A percentile compares a stretch with the other conserved stretches of the same genome.
Evolutionary conservation across 129 eudicot genomes (phyloP).

Genomic region (Logfia minima): DNA sequence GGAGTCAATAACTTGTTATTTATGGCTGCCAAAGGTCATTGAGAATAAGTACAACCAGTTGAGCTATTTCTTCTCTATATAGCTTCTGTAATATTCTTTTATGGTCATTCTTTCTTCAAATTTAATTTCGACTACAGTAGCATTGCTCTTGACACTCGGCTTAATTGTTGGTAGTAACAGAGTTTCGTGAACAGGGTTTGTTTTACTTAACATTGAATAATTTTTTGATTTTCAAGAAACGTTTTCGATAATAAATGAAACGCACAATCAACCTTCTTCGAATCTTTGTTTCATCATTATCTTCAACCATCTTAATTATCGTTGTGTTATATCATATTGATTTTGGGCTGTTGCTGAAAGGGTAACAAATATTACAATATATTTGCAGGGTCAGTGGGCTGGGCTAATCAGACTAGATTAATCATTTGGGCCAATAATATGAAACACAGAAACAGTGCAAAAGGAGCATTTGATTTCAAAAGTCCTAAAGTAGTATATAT

Average conservation of each 20-base stretch:
- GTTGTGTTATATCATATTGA: too few relatives aligned
- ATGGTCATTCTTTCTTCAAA: not conserved
- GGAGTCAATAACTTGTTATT: constrained; percentile 1
- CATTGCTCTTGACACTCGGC: not conserved
- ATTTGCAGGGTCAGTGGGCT: too few relatives aligned
- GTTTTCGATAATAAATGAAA: too few relatives aligned
- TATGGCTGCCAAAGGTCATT: constrained; percentile 10
- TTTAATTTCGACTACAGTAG: not conserved
- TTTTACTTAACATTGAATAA: too few relatives aligned
- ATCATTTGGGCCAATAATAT: too few relatives aligned
- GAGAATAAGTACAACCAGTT: constrained; percentile 18
- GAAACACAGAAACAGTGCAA: not conserved
- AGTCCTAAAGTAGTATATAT: not conserved
- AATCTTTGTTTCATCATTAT: too few relatives aligned
- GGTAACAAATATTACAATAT: too few relatives aligned
- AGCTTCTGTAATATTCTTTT: not conserved
- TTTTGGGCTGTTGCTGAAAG: too few relatives aligned
- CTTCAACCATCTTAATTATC: too few relatives aligned
- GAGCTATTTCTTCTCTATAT: not conserved
- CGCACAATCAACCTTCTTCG: not conserved
- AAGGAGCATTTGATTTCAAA: not conserved
- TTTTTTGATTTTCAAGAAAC: not conserved
- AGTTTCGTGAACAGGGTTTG: not conserved
- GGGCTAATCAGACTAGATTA: too few relatives aligned
- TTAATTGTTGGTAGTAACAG: not conserved